These are phyloP conservation scores for Ceratocystis harringtonii DNA, from an alignment of 2,329 filamentous ascomycete species.

Conservation along the genomic window DNA sequence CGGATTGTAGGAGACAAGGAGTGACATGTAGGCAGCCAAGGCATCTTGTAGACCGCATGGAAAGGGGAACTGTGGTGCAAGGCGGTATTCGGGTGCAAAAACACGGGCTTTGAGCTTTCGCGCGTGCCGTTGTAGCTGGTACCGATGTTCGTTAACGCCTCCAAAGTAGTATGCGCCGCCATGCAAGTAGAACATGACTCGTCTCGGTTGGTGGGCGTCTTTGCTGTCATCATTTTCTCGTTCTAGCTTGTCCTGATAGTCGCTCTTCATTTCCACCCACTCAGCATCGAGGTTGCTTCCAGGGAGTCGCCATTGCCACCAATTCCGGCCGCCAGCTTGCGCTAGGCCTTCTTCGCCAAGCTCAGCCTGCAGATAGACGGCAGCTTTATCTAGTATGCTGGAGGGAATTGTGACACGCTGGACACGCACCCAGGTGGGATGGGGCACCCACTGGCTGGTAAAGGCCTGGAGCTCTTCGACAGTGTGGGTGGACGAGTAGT, in stretches of 20 bases:
- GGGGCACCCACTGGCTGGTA: slow-evolving; percentile 80
- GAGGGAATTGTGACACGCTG: slow-evolving; percentile 52
- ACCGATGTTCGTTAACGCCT: slow-evolving; percentile 90
- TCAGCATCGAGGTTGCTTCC: slow-evolving; percentile 58
- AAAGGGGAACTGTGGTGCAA: slow-evolving; percentile 90
- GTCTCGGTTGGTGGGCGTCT: slow-evolving; percentile 21
- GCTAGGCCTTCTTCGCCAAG: slow-evolving; percentile 62
- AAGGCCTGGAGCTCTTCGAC: slow-evolving; percentile 90
- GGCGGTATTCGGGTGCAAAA: slow-evolving; percentile 71
- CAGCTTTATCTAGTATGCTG: slow-evolving; percentile 49
- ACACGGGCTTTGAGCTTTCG: slow-evolving; percentile 83
- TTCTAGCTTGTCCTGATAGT: slow-evolving; percentile 34
- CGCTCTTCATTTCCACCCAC: slow-evolving; percentile 89
- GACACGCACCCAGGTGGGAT: slow-evolving; percentile 73
- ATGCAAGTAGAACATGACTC: slow-evolving; percentile 87
- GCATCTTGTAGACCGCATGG: slow-evolving; percentile 87
- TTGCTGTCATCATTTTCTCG: slow-evolving; percentile 38
- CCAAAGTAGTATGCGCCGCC: slow-evolving; percentile 94
- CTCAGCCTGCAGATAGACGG: slow-evolving; percentile 52
- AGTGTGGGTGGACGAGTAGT: slow-evolving; percentile 72
- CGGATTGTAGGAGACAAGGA: slow-evolving; percentile 61
- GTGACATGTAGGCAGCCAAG: slow-evolving; percentile 70
- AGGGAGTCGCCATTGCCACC: slow-evolving; percentile 79
- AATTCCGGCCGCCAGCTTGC: slow-evolving; percentile 62
- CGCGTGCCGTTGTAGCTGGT: slow-evolving; percentile 92